Base-by-base conservation (phyloP, 2,329 filamentous ascomycete genomes). In the Epichloe hybrida region DNA sequence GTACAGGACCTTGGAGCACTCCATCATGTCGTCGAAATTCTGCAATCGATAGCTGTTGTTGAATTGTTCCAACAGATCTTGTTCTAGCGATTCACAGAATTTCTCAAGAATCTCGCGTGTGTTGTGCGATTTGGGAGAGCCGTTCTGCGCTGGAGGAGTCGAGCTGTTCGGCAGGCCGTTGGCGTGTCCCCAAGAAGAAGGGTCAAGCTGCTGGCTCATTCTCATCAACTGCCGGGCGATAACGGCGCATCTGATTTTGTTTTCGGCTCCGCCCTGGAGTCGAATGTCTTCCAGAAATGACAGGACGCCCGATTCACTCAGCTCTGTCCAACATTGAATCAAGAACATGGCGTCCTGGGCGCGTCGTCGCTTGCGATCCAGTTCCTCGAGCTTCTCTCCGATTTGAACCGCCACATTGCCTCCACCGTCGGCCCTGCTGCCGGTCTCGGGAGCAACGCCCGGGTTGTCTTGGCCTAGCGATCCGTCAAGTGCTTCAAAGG, bases 11-110 rank as follows among this genome's bases (percentile, higher is more conserved):
- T 87, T 87, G 50, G 94, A 88, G 64, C 93, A 98, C 64, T 97
- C 93, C 70, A 88, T 84, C 94, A 98, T 98, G 61, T 94, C 90
- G 58, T 96, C 88, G 62, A 95, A 96, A 68, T 97, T 95, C 61
- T 95, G 89, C 58, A 86, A 83, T 56, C 90, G 79, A 66, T 97
- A 97, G 71, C 91, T 96, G 63, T 94, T 88, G 72, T 98, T 94
- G 69, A 98, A 98, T 62, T 96, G 91, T 65, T 90, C 88, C 54
- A 98, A 71, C 39, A 98, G 73, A 62, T 98, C 93, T 64, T 97
- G 95, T 67, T 98, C 93, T 52, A 98, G 70, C 1, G 87, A 90
- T 66, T 98, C 93, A 27, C 90, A 87, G 66, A 97, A 98, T 65
- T 95, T 96, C 68, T 98, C 93, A 51, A 98, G 85, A 15, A 94